phyloP scores from a whole-genome alignment of 257 asterid genomes.

The Solanum dulcamara region DNA sequence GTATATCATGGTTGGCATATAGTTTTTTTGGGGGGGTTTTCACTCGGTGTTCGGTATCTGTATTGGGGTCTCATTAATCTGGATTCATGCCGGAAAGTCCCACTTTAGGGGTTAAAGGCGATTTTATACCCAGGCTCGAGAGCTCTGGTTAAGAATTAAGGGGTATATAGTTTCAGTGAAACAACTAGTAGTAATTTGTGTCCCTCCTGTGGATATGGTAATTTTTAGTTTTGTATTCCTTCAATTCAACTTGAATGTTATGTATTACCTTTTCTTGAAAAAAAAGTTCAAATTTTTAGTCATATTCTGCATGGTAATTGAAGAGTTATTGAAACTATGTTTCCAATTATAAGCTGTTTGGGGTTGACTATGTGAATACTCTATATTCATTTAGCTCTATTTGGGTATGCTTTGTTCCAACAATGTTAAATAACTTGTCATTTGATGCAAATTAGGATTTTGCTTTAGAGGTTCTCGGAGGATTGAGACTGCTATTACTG shows the following conservation, averaged over 20 bases:
- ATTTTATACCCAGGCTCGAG: neutral
- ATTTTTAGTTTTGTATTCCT: neutral
- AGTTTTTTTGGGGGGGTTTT: neutral
- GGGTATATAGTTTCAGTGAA: neutral
- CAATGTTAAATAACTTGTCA: neutral
- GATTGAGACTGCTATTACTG: neutral
- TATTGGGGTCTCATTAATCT: neutral
- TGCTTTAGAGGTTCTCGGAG: neutral
- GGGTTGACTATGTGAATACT: neutral
- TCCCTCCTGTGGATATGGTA: too few species aligned
- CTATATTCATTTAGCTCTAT: neutral
- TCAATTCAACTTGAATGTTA: neutral
- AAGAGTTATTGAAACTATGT: neutral
- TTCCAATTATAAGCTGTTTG: neutral
- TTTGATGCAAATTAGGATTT: too few species aligned
- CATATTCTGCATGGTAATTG: neutral
- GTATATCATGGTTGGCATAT: neutral
- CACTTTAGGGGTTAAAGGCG: too few species aligned
- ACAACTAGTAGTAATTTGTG: too few species aligned
- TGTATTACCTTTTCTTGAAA: neutral
- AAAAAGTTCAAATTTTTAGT: neutral
- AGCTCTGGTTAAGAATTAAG: neutral
- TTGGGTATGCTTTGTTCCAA: neutral
- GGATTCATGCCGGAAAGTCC: too few species aligned
- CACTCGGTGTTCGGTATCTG: neutral